Evolutionary conservation across 192 early-diverging fungal genomes (phyloP).

Genomic region (Podila epigama): DNA sequence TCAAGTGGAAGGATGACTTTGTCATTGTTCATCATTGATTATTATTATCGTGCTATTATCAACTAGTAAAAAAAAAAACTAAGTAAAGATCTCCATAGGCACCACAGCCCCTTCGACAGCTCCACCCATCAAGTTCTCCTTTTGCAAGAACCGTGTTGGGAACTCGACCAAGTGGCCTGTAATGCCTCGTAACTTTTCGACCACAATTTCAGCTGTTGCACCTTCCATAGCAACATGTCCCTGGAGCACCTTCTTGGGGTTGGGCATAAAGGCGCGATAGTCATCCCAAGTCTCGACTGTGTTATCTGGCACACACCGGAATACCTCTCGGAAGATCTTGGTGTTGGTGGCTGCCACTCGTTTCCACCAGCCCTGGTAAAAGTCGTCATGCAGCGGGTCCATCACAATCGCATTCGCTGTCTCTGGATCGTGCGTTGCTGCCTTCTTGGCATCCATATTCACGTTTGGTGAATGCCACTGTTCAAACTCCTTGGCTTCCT

Average conservation of each 20-base stretch:
- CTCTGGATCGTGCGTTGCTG: slow-evolving; percentile 19
- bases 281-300: slow-evolving; percentile 61
- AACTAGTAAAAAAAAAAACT: background rate
- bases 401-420: slow-evolving; percentile 52
- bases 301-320: slow-evolving; percentile 87
- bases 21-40: background rate
- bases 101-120: slow-evolving; percentile 55
- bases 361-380: slow-evolving; percentile 66
- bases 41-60: background rate
- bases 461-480: slow-evolving; percentile 8
- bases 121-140: slow-evolving; percentile 61
- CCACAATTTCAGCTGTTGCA: slow-evolving; percentile 37
- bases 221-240: slow-evolving; percentile 62
- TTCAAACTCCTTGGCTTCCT: slow-evolving; percentile 10
- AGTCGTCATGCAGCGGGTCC: slow-evolving; percentile 78
- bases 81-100: slow-evolving; percentile 66
- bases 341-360: slow-evolving; percentile 71
- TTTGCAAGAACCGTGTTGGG: slow-evolving; percentile 54
- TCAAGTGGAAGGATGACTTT: no score
- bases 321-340: slow-evolving; percentile 74
- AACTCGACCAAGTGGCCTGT: slow-evolving; percentile 64
- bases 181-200: slow-evolving; percentile 33
- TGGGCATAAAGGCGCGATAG: slow-evolving; percentile 56
- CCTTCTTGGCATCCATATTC: slow-evolving; percentile 7
- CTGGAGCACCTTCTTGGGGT: slow-evolving; percentile 48